Evolutionary conservation across 2,329 filamentous ascomycete genomes (phyloP).

Genomic region (Xylariaceae sp.): DNA sequence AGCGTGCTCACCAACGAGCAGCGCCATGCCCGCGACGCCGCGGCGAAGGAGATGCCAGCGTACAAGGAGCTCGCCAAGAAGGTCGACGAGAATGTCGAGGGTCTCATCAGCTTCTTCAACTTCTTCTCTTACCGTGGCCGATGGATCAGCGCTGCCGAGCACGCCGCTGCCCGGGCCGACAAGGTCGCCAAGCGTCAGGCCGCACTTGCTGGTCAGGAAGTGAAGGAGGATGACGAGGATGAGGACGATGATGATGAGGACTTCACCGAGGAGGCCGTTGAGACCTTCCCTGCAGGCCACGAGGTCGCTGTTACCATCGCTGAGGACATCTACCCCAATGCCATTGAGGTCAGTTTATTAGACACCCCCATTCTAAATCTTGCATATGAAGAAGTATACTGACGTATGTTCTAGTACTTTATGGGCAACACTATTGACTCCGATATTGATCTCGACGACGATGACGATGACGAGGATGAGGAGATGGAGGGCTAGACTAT

Average conservation of each 20-base stretch:
- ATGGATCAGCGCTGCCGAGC: conserved; percentile 59
- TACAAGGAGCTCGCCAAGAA: conserved; percentile 20
- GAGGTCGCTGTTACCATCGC: conserved; percentile 24
- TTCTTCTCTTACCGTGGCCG: conserved; percentile 64
- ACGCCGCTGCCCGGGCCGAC: conserved; percentile 43
- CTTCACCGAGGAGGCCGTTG: conserved; percentile 28
- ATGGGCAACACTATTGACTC: conserved; percentile 2
- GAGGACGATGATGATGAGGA: conserved; percentile 31
- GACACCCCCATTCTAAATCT: too few relatives aligned
- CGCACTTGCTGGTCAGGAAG: conserved; percentile 18
- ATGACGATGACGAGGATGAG: conserved; percentile 23
- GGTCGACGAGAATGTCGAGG: conserved; percentile 17
- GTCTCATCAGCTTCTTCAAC: conserved; percentile 60
- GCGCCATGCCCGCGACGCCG: conserved; percentile 22
- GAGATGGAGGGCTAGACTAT: conserved; percentile 21
- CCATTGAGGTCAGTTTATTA: conserved; percentile 25
- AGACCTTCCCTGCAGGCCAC: conserved; percentile 25
- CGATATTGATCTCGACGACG: conserved; percentile 20
- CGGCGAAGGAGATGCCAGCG: conserved; percentile 21
- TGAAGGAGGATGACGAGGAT: conserved; percentile 32
- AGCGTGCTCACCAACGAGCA: conserved; percentile 25
- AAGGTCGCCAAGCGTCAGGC: conserved; percentile 24
- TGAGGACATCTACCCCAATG: conserved; percentile 24
- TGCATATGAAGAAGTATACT: too few relatives aligned
- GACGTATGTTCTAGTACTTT: too few relatives aligned